Conservation (phyloP, 2,329 filamentous ascomycete genomes). For the Fonsecaea nubica region DNA sequence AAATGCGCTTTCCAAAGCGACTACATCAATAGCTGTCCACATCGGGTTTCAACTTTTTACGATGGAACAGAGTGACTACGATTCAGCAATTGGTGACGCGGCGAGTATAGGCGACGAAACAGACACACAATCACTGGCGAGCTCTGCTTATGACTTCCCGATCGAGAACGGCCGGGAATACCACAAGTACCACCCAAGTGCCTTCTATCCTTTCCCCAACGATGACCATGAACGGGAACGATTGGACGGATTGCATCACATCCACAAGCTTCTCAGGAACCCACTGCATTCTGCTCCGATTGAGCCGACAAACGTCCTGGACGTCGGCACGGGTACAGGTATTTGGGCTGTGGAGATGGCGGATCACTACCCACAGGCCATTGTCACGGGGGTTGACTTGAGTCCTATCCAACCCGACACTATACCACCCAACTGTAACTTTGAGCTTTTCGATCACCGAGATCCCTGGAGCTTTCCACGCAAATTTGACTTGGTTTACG, state of each 20-base stretch:
- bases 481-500: background rate
- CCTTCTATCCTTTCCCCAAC: background rate
- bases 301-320: background rate
- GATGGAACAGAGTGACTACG: too few species aligned
- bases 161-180: background rate
- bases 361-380: background rate
- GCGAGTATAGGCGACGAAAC: too few species aligned
- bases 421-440: background rate
- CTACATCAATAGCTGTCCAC: too few species aligned
- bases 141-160: background rate
- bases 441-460: background rate
- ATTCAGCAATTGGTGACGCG: too few species aligned
- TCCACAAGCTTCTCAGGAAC: background rate
- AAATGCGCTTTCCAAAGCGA: too few species aligned
- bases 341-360: background rate
- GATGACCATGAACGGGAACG: background rate
- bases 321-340: background rate
- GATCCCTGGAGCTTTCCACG: background rate
- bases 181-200: background rate
- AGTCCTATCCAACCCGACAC: background rate
- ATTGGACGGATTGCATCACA: background rate
- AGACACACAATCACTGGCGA: too few species aligned
- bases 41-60: too few species aligned
- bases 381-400: background rate
- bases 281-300: background rate